Conservation (phyloP, 257 asterid genomes). For the Ajuga chamaepitys region DNA sequence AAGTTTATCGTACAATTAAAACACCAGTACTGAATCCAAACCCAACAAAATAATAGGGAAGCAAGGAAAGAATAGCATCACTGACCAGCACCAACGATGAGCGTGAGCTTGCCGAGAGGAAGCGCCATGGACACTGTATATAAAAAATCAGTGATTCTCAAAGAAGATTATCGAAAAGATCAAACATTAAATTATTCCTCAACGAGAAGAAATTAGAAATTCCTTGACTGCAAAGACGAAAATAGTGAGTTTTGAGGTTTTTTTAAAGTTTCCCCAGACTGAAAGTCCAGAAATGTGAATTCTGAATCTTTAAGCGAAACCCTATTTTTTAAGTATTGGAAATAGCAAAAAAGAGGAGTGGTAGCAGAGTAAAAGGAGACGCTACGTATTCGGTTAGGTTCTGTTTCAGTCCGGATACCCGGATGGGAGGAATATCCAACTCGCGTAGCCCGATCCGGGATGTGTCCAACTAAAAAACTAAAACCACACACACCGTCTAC, state of each 20-base stretch:
- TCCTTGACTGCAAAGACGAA: background rate
- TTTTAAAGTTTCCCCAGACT: background rate
- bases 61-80: background rate
- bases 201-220: background rate
- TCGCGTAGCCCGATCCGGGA: no score
- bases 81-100: constrained; percentile 85
- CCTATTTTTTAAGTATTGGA: no score
- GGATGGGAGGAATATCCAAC: no score
- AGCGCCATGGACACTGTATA: constrained; percentile 58
- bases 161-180: constrained; percentile 10
- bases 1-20: background rate
- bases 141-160: constrained; percentile 3
- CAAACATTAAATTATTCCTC: background rate
- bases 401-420: no score
- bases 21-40: background rate
- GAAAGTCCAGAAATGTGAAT: no score
- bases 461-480: no score
- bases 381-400: no score
- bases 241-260: background rate
- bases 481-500: no score
- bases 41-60: background rate
- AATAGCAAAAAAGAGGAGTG: no score
- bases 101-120: constrained; percentile 74
- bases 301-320: no score
- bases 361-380: no score